Conservation (phyloP, 129 eudicot genomes). For the Helichrysum umbraculigerum region DNA sequence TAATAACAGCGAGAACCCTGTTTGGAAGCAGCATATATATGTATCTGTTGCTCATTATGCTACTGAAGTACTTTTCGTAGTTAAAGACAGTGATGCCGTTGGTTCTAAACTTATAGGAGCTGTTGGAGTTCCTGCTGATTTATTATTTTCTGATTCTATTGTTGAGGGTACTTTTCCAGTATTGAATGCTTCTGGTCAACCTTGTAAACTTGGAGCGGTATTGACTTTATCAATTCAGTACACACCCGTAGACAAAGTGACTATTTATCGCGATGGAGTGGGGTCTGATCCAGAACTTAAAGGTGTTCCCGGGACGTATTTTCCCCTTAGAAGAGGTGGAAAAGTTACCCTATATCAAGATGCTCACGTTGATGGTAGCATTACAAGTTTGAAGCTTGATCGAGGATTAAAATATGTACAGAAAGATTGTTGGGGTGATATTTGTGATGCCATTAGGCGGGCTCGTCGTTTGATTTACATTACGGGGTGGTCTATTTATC, state of each 20-base stretch:
- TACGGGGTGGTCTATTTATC: constrained; percentile 11
- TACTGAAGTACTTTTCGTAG: constrained; percentile 4
- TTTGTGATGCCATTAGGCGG: constrained; percentile 15
- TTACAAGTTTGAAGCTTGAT: constrained; percentile 9
- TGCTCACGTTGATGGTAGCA: constrained; percentile 34
- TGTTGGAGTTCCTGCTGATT: constrained; percentile 10
- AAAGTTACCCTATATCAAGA: constrained; percentile 46
- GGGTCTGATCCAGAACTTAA: not conserved
- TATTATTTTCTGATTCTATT: not conserved
- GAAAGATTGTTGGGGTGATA: constrained; percentile 18
- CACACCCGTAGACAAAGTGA: not conserved
- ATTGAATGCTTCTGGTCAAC: constrained; percentile 2
- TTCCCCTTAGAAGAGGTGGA: constrained; percentile 39
- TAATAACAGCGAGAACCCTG: not conserved
- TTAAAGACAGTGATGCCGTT: not conserved
- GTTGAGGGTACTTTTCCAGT: constrained; percentile 11
- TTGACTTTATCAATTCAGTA: constrained; percentile 1
- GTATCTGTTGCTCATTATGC: not conserved
- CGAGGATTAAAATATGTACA: constrained; percentile 10
- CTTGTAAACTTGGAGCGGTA: constrained; percentile 2
- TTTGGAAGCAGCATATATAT: not conserved
- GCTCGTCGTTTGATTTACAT: constrained; percentile 7
- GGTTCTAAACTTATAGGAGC: constrained; percentile 16
- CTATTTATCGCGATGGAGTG: not conserved
- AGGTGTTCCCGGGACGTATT: constrained; percentile 17